Conservation (phyloP, 768 basidiomycete genomes). For the Hygrocybe punicea region DNA sequence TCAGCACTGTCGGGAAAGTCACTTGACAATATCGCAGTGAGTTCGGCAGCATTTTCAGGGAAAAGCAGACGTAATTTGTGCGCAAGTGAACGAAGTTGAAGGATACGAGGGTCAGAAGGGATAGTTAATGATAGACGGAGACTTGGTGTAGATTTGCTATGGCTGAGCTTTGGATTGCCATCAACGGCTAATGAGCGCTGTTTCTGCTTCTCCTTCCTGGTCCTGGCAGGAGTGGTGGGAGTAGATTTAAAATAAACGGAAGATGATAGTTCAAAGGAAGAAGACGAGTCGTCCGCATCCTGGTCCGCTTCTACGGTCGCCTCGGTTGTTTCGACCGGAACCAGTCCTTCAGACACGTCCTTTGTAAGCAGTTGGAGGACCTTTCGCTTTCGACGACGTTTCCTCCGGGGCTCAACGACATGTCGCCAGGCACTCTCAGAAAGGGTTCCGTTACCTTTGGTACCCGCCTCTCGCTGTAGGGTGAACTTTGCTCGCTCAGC, state of each 20-base stretch:
- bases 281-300: conserved; percentile 10
- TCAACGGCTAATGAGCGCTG: conserved; percentile 17
- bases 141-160: conserved; percentile 43
- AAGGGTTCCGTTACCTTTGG: conserved; percentile 19
- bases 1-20: conserved; percentile 4
- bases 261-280: conserved; percentile 5
- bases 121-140: conserved; percentile 32
- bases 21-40: conserved; percentile 5
- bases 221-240: conserved; percentile 16
- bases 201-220: conserved; percentile 27
- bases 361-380: conserved; percentile 5
- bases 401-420: conserved; percentile 32
- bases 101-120: conserved; percentile 4
- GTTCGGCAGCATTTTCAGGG: conserved; percentile 42
- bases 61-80: conserved; percentile 55
- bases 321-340: neutral
- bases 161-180: neutral
- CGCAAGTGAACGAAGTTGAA: conserved; percentile 51
- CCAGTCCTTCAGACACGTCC: neutral
- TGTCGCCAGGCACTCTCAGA: neutral
- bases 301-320: neutral
- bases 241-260: conserved; percentile 32
- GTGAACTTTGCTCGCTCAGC: conserved; percentile 61
- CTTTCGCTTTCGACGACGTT: conserved; percentile 38
- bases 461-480: conserved; percentile 42